Conservation (phyloP, 306 rosid genomes). For the Dicorynia guianensis region DNA sequence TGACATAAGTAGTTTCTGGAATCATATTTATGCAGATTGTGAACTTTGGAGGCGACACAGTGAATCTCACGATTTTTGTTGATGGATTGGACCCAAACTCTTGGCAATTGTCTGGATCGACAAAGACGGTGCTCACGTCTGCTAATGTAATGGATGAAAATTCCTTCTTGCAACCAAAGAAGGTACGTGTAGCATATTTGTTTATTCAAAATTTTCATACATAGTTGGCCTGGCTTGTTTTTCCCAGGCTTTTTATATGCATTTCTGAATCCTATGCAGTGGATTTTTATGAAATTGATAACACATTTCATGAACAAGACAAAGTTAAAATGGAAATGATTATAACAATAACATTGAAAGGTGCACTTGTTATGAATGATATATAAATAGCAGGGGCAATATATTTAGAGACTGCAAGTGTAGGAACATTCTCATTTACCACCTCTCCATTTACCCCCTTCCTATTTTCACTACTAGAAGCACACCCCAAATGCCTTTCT, state of each 20-base stretch:
- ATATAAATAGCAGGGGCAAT: too few relatives aligned
- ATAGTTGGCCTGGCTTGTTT: background rate
- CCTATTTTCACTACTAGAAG: too few relatives aligned
- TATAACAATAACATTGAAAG: background rate
- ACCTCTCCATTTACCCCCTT: too few relatives aligned
- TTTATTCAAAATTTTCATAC: background rate
- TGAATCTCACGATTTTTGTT: constrained; percentile 60
- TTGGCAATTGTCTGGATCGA: constrained; percentile 55
- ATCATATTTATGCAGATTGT: constrained; percentile 65
- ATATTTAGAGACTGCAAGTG: too few relatives aligned
- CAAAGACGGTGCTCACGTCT: constrained; percentile 72
- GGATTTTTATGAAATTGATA: background rate
- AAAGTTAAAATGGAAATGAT: constrained; percentile 2
- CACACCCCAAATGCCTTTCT: background rate
- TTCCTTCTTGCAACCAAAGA: constrained; percentile 72
- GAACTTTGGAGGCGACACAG: constrained; percentile 68
- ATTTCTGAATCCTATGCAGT: constrained; percentile 1
- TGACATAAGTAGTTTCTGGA: too few relatives aligned
- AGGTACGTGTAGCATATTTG: constrained; percentile 57
- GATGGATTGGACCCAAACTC: constrained; percentile 59
- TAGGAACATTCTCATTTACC: too few relatives aligned
- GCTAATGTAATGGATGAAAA: constrained; percentile 80
- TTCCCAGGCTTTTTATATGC: background rate
- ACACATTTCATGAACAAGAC: constrained; percentile 15
- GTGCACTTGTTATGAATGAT: too few relatives aligned